phyloP scores from a whole-genome alignment of 352 stramenopile genomes.

The Globisporangium irregulare region DNA sequence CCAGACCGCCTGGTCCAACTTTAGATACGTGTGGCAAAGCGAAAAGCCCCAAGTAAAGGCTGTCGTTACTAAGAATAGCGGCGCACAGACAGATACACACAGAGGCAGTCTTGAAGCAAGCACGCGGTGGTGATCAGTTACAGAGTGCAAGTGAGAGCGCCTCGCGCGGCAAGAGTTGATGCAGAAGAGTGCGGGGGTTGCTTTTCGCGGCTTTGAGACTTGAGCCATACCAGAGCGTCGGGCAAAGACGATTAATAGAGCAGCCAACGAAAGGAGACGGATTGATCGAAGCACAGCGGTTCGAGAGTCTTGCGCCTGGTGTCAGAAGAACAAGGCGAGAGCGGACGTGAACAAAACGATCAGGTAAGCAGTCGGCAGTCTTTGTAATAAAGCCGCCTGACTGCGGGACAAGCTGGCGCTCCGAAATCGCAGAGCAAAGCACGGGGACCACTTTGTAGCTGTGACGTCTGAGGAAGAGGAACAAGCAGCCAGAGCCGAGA shows the following conservation, averaged over 20 bases:
- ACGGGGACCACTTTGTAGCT: constrained; percentile 33
- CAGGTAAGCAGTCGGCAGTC: constrained; percentile 7
- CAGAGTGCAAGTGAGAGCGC: constrained; percentile 9
- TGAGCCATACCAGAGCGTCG: constrained; percentile 1
- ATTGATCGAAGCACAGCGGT: constrained; percentile 1
- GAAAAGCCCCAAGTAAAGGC: neutral
- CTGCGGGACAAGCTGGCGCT: constrained; percentile 35
- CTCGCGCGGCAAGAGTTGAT: constrained; percentile 2
- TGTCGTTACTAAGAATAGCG: constrained; percentile 12
- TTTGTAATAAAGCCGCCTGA: constrained; percentile 12
- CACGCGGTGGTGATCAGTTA: constrained; percentile 7
- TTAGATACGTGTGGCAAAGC: constrained; percentile 9
- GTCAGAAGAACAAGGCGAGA: neutral
- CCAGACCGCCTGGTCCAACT: constrained; percentile 1
- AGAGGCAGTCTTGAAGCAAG: neutral
- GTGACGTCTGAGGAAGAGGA: constrained; percentile 29
- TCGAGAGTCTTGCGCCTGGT: neutral
- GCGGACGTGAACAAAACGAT: neutral
- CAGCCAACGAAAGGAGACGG: neutral
- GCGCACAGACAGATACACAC: neutral
- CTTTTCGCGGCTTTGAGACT: neutral
- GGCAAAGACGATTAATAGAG: neutral
- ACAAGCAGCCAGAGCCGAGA: constrained; percentile 16
- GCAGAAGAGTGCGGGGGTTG: constrained; percentile 8
- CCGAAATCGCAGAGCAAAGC: constrained; percentile 37